Base-by-base conservation (phyloP, 495 filamentous ascomycete species). In the Penicillium mononematosum region DNA sequence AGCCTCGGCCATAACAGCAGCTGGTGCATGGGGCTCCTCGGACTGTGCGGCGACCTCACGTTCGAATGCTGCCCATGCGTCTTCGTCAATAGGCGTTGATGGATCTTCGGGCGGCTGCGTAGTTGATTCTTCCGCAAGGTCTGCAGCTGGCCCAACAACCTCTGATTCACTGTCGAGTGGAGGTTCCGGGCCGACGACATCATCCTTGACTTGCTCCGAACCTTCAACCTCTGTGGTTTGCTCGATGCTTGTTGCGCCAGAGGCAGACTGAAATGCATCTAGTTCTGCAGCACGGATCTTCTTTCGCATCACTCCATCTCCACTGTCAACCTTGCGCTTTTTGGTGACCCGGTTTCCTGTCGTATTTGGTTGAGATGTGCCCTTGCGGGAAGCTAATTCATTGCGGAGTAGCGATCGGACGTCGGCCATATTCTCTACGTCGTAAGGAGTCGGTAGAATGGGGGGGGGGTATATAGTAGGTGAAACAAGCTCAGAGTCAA, bases 61-160 rank as follows among this genome's bases (percentile, higher is more conserved):
- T 71, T 96, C 89, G 66, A 96, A 96, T 43, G 90, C 89, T 0
- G 89, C 91, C 90, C 92, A 95, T 70, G 92, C 89, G 50, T 88
- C 85, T 63, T 96, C 92, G 68, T 92, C 84, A 6, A 95, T 72
- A 43, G 51, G 56, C 54, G 65, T 65, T 44, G 64, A 29, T 10
- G 51, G n/a, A 20, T 58, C 45, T 47, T 63, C 50, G 17, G 62
- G 24, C 16, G 63, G 45, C 27, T 44, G 31, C 1, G 64, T 39
- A 14, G 65, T 39, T 58, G 67, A 16, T 41, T 64, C 29, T 51
- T 63, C 42, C 22, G 56, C 53, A 45, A 59, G 9, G 32, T 66
- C 54, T 22, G 47, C 24, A 7, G 50, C 47, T 29, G 64, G 29
- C 16, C 55, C 50, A 36, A 36, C 29, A 22, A 27, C 31, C 16